Conservation (phyloP, 1,284 basidiomycete genomes). For the Pascua guehoae region DNA sequence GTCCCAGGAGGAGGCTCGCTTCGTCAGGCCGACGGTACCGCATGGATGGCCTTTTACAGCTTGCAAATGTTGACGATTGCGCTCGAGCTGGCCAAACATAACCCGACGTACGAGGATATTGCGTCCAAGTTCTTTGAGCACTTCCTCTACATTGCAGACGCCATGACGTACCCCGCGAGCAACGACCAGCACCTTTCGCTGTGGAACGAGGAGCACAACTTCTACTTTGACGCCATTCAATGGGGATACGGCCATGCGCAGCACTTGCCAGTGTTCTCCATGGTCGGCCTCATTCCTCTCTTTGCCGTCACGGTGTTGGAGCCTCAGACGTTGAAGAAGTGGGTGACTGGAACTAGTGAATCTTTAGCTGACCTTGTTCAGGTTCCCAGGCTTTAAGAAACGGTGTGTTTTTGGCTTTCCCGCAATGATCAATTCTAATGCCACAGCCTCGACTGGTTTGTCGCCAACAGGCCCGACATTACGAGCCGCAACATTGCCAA, state of each 20-base stretch:
- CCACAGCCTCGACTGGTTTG: constrained; percentile 87
- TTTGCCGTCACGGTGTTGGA: constrained; percentile 93
- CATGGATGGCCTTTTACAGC: constrained; percentile 99
- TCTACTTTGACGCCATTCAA: constrained; percentile 96
- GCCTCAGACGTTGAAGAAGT: constrained; percentile 77
- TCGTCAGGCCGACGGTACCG: constrained; percentile 95
- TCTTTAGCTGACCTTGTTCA: constrained; percentile 20
- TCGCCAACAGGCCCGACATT: constrained; percentile 83
- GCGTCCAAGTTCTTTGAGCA: constrained; percentile 87
- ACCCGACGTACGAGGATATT: constrained; percentile 95
- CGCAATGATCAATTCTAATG: too few species aligned
- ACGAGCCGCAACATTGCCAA: constrained; percentile 93
- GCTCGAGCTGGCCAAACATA: constrained; percentile 95
- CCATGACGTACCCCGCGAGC: constrained; percentile 84
- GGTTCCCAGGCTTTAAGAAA: constrained; percentile 95
- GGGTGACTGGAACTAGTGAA: constrained; percentile 77
- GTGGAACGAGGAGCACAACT: constrained; percentile 94
- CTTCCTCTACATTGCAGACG: constrained; percentile 93
- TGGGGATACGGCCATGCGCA: constrained; percentile 77
- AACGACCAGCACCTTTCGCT: constrained; percentile 74
- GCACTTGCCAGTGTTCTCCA: constrained; percentile 85
- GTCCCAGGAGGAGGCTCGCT: constrained; percentile 84
- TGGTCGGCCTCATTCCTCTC: constrained; percentile 92
- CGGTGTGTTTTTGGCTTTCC: constrained; percentile 6
- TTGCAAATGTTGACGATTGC: constrained; percentile 88